Base-by-base conservation (phyloP, 352 stramenopile genomes). In the Blastocystis sp. region DNA sequence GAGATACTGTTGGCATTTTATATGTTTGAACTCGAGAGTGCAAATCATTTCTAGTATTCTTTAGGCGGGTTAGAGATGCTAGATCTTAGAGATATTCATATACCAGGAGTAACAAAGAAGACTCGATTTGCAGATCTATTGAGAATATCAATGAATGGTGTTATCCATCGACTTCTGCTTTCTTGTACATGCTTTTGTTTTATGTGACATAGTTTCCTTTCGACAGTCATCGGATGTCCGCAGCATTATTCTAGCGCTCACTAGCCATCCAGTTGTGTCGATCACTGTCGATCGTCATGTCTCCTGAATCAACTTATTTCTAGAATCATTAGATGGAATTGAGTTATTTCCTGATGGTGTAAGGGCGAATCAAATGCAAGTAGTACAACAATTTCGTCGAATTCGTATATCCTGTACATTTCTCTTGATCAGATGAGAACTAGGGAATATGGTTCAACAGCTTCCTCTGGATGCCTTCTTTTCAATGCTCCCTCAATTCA, bases 361-460 rank as follows among this genome's bases (percentile, higher is more conserved):
- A 19, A 42, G 24, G 4, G 48, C 73, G 7, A 15, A 7, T 17
- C 51, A 60, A 30, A 68, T 24, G 4, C 33, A 51, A 35, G 27
- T 44, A 19, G 53, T 84, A 37, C 58, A 27, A 15, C 19, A 66
- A 0, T 4, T 68, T 17, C 48, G 30, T 35, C 19, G 15, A 11
- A 22, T 84, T 35, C 24, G 33, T 37, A 33, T 84, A 24, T 60
- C 73, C 51, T 84, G 73, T 84, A 33, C 60, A 3, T 48, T 1
- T 37, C 15, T 40, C 11, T 15, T 0, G 5, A 1, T 7, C 1
- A 22, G 9, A 17, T 84, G 13, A 64, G 6, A 62, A 11, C 3
- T 60, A 84, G 73, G 73, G 73, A 69, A 30, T 37, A 44, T 17
- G 19, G 33, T 84, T 11, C 48, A 84, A 40, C 30, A 62, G 27